phyloP scores from a whole-genome alignment of 805 yeast species.

The Blastobotrys terrestris region DNA sequence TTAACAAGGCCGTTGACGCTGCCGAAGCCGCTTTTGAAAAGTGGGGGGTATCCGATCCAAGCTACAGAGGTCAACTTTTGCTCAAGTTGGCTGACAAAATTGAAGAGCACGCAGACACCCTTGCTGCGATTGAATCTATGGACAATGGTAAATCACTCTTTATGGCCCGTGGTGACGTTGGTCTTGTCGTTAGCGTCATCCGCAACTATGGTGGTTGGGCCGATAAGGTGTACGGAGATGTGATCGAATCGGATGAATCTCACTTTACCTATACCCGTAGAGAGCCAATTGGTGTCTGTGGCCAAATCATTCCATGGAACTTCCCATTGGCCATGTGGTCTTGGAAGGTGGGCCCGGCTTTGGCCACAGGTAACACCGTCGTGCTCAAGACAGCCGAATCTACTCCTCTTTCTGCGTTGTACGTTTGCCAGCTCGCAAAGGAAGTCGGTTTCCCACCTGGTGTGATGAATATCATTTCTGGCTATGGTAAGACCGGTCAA shows the following conservation, averaged over 20 bases:
- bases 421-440: constrained; percentile 50
- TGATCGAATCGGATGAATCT: constrained; percentile 54
- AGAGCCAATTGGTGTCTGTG: constrained; percentile 64
- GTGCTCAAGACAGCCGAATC: constrained; percentile 71
- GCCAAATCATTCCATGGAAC: constrained; percentile 70
- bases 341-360: constrained; percentile 81
- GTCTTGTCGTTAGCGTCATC: constrained; percentile 49
- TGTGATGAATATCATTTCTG: constrained; percentile 65
- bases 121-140: constrained; percentile 79
- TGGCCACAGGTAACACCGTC: constrained; percentile 73
- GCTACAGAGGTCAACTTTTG: constrained; percentile 56
- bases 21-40: constrained; percentile 70
- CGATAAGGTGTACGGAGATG: constrained; percentile 57
- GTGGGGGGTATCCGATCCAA: constrained; percentile 70
- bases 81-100: constrained; percentile 71
- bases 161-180: constrained; percentile 43
- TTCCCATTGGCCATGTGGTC: constrained; percentile 66
- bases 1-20: constrained; percentile 74
- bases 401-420: constrained; percentile 65
- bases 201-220: constrained; percentile 74
- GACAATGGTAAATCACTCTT: constrained; percentile 80
- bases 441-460: constrained; percentile 78
- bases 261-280: constrained; percentile 66
- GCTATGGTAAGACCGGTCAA: constrained; percentile 66
- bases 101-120: constrained; percentile 62